Base-by-base conservation (phyloP, 2,329 filamentous ascomycete species). In the Waltergamsia citrina region DNA sequence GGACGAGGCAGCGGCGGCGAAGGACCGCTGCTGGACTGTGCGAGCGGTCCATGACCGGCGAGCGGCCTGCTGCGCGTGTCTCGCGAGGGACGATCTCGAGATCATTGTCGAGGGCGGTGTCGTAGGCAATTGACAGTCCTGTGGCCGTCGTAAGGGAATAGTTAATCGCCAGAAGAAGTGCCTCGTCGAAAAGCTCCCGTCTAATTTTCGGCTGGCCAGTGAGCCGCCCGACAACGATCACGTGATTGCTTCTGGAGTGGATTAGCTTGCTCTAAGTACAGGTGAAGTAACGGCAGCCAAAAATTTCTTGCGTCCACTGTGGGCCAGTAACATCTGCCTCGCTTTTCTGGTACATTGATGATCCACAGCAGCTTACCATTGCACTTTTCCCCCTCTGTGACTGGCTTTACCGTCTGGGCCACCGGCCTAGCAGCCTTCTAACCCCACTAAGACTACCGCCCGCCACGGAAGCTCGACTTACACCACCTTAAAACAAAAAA, bases 1-100 rank as follows among this genome's bases (percentile, higher is more conserved):
- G 49, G 84, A 80, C 40, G 62, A 60, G 41, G 68, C 57, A 45
- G 66, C 62, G 69, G 83, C 65, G 49, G 84, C 71, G 50, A 68
- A 74, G 46, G 62, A 61, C 48, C 72, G 67, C 49, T 54, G 61
- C 52, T 65, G 65, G 40, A 60, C 55, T 44, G 63, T 55, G 56
- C 63, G 61, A 53, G 72, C 73, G 60, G 71, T 70, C 67, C 71
- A 57, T 52, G 66, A 67, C 57, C 66, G 62, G 48, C 71, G 68
- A 51, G 66, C 60, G 51, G 69, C 69, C 59, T 74, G 65, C 63
- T 72, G 69, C 59, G 68, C 65, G 58, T 63, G 66, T 63, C 67
- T 65, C 54, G 69, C 63, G 56, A 76, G 62, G 60, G 69, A 65
- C 55, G 71, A 69, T 70, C 70, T 69, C 60, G 71, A 73, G 59